Evolutionary conservation across 352 stramenopile species (phyloP).

Genomic region (Phytophthora europaea): DNA sequence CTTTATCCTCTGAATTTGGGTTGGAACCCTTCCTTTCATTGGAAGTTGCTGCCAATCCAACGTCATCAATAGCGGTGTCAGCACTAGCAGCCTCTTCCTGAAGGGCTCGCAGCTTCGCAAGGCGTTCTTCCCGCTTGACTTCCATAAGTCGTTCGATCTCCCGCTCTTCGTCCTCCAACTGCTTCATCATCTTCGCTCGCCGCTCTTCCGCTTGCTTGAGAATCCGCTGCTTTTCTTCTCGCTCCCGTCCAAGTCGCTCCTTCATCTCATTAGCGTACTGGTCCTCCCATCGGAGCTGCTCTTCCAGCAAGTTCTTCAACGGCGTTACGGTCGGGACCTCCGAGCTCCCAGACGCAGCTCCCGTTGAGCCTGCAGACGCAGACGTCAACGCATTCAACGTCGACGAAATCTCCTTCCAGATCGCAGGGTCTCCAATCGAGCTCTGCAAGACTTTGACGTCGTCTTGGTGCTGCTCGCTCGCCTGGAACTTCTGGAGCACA

Average conservation of each 20-base stretch:
- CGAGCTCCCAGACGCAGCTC: neutral
- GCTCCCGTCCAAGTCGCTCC: slow-evolving; percentile 50
- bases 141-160: slow-evolving; percentile 79
- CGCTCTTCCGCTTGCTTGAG: slow-evolving; percentile 64
- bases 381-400: slow-evolving; percentile 33
- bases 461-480: slow-evolving; percentile 55
- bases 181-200: slow-evolving; percentile 62
- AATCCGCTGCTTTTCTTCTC: slow-evolving; percentile 59
- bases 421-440: slow-evolving; percentile 75
- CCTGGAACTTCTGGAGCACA: slow-evolving; percentile 72
- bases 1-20: neutral
- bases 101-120: slow-evolving; percentile 63
- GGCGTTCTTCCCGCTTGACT: slow-evolving; percentile 63
- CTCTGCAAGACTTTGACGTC: slow-evolving; percentile 64
- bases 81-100: slow-evolving; percentile 43
- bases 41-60: too few species aligned
- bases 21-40: neutral
- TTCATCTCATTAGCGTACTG: slow-evolving; percentile 67
- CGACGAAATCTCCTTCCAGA: slow-evolving; percentile 80
- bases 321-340: slow-evolving; percentile 11
- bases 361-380: neutral
- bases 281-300: slow-evolving; percentile 74
- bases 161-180: slow-evolving; percentile 80
- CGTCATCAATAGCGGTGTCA: neutral
- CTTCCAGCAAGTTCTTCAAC: slow-evolving; percentile 58